phyloP scores from a whole-genome alignment of 768 basidiomycete genomes.

The Leccinum variicolor region DNA sequence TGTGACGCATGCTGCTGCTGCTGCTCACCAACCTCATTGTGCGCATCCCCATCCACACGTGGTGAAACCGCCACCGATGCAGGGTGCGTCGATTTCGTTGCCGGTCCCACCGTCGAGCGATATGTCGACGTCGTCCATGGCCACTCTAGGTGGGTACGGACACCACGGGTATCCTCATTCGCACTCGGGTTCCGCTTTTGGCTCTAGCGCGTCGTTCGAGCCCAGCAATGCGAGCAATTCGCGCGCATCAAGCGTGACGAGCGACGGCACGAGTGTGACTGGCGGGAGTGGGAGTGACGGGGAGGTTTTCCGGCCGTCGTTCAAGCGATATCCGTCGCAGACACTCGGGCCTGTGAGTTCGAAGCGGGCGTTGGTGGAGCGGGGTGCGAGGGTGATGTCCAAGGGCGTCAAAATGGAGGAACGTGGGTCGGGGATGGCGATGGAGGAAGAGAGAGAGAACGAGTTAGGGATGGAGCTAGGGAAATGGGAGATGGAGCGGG shows the following conservation, averaged over 20 bases:
- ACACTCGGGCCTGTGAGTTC: conserved; percentile 58
- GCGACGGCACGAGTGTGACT: conserved; percentile 29
- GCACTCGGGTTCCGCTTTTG: conserved; percentile 3
- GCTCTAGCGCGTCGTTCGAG: conserved; percentile 14
- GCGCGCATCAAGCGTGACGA: conserved; percentile 30
- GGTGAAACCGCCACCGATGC: conserved; percentile 26
- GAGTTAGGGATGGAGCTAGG: background rate
- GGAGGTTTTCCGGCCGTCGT: conserved; percentile 50
- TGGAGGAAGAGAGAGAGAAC: background rate
- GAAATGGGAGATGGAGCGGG: background rate
- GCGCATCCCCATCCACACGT: background rate
- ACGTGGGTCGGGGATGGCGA: background rate
- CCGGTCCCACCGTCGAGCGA: conserved; percentile 24
- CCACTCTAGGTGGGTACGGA: conserved; percentile 1
- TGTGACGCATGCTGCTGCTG: conserved; percentile 3
- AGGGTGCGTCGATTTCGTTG: conserved; percentile 31
- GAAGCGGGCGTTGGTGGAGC: conserved; percentile 49
- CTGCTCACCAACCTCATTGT: background rate
- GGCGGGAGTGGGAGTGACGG: conserved; percentile 31
- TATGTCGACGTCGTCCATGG: conserved; percentile 8
- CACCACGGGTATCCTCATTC: conserved; percentile 1
- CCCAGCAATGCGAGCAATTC: conserved; percentile 11
- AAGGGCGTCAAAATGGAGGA: conserved; percentile 6
- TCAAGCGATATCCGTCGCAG: conserved; percentile 72
- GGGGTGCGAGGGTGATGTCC: conserved; percentile 11